phyloP scores from a whole-genome alignment of 225 moss, liverwort and hornwort genomes.

The Climacium dendroides region DNA sequence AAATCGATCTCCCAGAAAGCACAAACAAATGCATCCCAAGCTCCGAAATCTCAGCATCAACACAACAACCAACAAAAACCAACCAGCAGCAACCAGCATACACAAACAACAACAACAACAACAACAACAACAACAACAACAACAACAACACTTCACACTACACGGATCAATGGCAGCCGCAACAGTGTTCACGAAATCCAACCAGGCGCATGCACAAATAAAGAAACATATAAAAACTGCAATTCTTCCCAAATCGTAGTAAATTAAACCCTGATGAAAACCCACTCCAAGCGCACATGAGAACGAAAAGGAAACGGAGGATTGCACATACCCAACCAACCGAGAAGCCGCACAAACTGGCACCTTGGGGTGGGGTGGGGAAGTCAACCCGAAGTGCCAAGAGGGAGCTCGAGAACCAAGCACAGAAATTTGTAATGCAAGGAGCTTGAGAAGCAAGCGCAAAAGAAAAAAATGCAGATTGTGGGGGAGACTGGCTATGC shows the following conservation, averaged over 20 bases:
- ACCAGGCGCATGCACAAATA: neutral
- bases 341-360: neutral
- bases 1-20: neutral
- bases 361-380: neutral
- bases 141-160: neutral
- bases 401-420: neutral
- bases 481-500: neutral
- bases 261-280: neutral
- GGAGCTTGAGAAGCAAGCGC: neutral
- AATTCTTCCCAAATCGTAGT: neutral
- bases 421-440: neutral
- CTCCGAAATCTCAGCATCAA: neutral
- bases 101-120: too few relatives aligned
- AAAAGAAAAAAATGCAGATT: neutral
- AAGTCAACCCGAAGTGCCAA: neutral
- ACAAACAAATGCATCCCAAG: neutral
- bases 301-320: neutral
- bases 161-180: neutral
- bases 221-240: too few relatives aligned
- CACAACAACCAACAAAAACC: neutral
- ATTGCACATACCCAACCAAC: neutral
- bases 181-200: neutral
- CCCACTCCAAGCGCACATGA: neutral
- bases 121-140: neutral
- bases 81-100: neutral